Conservation (phyloP, 2,329 filamentous ascomycete genomes). For the Stachybotrys elegans region DNA sequence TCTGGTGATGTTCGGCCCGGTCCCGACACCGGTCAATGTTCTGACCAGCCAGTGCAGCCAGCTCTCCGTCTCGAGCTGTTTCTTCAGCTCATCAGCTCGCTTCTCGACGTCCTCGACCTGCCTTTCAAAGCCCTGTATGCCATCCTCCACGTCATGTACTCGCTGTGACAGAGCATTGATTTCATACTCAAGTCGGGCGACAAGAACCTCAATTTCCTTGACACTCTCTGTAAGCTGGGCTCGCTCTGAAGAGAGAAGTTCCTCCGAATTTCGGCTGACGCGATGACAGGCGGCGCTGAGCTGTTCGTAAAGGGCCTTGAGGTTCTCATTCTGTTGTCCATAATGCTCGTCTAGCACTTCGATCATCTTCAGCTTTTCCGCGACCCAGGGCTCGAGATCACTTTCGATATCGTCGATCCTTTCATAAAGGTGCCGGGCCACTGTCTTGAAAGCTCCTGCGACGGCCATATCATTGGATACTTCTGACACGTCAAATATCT, state of each 20-base stretch:
- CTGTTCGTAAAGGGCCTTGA: conserved; percentile 64
- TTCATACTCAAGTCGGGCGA: conserved; percentile 89
- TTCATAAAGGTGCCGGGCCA: conserved; percentile 51
- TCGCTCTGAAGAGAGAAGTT: conserved; percentile 65
- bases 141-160: conserved; percentile 82
- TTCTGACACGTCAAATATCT: conserved; percentile 40
- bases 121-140: conserved; percentile 71
- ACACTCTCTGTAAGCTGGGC: conserved; percentile 63
- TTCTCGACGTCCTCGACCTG: conserved; percentile 69
- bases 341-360: conserved; percentile 57
- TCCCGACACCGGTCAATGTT: conserved; percentile 55
- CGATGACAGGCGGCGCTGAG: conserved; percentile 65
- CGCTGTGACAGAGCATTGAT: conserved; percentile 73
- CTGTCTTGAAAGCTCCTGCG: conserved; percentile 37
- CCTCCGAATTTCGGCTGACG: conserved; percentile 61
- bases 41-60: conserved; percentile 61
- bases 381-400: conserved; percentile 57
- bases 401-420: conserved; percentile 47
- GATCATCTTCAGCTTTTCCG: conserved; percentile 50
- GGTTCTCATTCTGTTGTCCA: conserved; percentile 56
- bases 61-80: conserved; percentile 58
- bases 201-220: conserved; percentile 74
- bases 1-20: conserved; percentile 49
- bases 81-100: conserved; percentile 57
- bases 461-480: conserved; percentile 17